These are phyloP conservation scores for Euphorbia corollata DNA, from an alignment of 441 rosid genomes.

Conservation along the genomic window DNA sequence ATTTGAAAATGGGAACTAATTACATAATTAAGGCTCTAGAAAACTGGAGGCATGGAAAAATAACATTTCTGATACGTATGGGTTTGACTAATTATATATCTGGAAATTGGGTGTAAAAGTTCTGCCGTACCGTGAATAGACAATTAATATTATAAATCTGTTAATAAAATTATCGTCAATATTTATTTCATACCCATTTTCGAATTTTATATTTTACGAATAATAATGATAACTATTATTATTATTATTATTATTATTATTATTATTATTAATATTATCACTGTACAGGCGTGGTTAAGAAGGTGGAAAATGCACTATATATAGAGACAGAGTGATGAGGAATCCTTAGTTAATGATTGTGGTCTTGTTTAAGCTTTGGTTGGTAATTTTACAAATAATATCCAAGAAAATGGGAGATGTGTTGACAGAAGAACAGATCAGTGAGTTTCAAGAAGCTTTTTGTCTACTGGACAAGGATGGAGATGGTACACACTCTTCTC, in stretches of 20 bases:
- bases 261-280: no score
- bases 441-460: constrained; percentile 58
- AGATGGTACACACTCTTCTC: constrained; percentile 40
- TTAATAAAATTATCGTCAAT: no score
- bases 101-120: no score
- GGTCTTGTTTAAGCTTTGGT: background rate
- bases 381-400: background rate
- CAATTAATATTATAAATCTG: no score
- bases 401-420: constrained; percentile 32
- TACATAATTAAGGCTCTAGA: background rate
- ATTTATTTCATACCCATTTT: no score
- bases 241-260: no score
- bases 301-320: background rate
- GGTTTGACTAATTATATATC: background rate
- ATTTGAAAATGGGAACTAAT: background rate
- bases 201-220: no score
- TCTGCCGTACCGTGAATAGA: no score
- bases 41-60: background rate
- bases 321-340: background rate
- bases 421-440: constrained; percentile 40
- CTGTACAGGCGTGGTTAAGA: background rate
- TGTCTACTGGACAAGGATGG: constrained; percentile 67
- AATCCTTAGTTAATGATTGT: background rate
- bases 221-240: no score
- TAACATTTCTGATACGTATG: background rate